A percentile compares a stretch with the other conserved stretches of the same genome.
phyloP scores from a whole-genome alignment of 768 basidiomycete species.

The Tephrocybe sp. region DNA sequence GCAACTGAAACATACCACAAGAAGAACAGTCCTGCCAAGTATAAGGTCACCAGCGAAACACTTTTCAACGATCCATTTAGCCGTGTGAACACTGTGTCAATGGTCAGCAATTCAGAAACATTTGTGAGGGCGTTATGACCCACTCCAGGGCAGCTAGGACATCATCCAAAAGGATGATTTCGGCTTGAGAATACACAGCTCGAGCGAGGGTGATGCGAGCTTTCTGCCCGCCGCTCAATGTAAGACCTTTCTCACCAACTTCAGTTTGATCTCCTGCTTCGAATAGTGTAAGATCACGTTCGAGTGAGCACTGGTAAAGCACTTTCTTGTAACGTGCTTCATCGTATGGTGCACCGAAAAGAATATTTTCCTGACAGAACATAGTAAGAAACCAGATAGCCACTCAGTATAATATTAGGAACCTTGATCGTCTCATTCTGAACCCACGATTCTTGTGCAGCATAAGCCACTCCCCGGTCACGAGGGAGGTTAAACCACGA shows the following conservation, averaged over 20 bases:
- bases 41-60: conserved; percentile 82
- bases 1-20: conserved; percentile 53
- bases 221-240: conserved; percentile 54
- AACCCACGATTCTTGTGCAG: conserved; percentile 86
- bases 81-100: conserved; percentile 57
- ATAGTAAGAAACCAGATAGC: not conserved
- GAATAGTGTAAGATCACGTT: conserved; percentile 68
- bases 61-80: conserved; percentile 76
- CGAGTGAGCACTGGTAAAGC: conserved; percentile 71
- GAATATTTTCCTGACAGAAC: conserved; percentile 66
- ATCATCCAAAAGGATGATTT: conserved; percentile 71
- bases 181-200: conserved; percentile 50
- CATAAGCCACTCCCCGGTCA: conserved; percentile 69
- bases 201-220: conserved; percentile 48
- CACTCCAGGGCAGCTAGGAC: conserved; percentile 64
- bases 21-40: conserved; percentile 75
- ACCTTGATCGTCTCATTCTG: conserved; percentile 77
- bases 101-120: conserved; percentile 6
- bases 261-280: conserved; percentile 69
- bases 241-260: conserved; percentile 71
- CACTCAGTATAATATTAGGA: not conserved
- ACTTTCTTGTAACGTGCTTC: conserved; percentile 78
- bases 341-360: conserved; percentile 78
- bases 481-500: conserved; percentile 75
- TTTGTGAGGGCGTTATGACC: conserved; percentile 11